A percentile compares a stretch with the other conserved stretches of the same genome.
phyloP scores from a whole-genome alignment of 2,329 filamentous ascomycete species.

The Colletotrichum sp. region DNA sequence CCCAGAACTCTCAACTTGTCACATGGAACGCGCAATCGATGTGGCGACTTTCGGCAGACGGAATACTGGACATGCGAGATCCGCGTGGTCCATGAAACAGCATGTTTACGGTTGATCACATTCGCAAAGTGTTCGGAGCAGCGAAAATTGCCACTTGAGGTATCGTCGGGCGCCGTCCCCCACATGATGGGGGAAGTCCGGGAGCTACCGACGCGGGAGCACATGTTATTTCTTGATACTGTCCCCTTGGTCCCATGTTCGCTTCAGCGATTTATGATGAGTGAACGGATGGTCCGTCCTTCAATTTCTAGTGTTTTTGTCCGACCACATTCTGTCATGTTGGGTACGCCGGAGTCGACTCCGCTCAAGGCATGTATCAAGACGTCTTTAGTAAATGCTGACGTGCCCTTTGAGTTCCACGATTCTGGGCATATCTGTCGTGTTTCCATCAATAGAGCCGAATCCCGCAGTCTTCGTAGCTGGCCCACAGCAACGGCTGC shows the following conservation, averaged over 20 bases:
- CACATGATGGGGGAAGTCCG: not conserved
- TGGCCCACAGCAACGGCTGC: not conserved
- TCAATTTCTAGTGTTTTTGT: not conserved
- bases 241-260: not conserved
- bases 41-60: not conserved
- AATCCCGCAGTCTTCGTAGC: accelerated
- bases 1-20: not conserved
- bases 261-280: not conserved
- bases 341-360: not conserved
- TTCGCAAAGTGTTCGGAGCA: not conserved
- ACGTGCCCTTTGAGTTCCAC: not conserved
- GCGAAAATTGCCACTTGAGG: not conserved
- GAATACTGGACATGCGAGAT: not conserved
- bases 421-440: not conserved
- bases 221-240: not conserved
- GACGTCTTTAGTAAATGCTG: not conserved
- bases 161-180: not conserved
- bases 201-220: not conserved
- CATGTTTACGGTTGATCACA: not conserved
- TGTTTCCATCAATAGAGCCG: not conserved
- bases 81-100: not conserved
- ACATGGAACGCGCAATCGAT: not conserved
- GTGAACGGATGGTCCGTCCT: not conserved
- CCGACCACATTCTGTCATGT: not conserved
- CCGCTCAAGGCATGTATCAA: not conserved